Evolutionary conservation across 495 filamentous ascomycete species (phyloP), one percentile per base, ranked within the genome.

Genomic region (Aspergillus sclerotiicarbonarius): DNA sequence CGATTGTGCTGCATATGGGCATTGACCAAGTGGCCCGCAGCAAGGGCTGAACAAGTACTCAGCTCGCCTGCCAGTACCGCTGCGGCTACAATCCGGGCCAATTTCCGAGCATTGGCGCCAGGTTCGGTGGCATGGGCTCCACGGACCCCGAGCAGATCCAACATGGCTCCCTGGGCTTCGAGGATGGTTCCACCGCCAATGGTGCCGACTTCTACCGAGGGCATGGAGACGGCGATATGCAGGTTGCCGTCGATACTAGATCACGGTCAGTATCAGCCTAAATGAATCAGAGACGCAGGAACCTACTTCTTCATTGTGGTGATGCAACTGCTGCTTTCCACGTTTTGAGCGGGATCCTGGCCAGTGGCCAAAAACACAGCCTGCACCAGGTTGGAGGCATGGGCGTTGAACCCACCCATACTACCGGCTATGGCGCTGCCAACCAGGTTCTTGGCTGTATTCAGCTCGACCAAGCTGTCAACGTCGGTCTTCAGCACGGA

Each of bases 291-390:
- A 52, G 29, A 31, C 32, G 48, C 18, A 25, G 25, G 41, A 53
- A 84, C 92, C 83, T 83, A 98, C 95, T 97, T 98, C 72, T 87
- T 91, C 94, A 99, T 99, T 29, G 93, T 87, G 21, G 92, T 97
- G 64, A 99, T 98, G 78, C 95, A 99, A 67, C 96, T 97, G 72
- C 88, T 86, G 70, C 91, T 96, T 80, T 99, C 94, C 0, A 99
- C 91, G 58, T 94, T 92, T 74, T 99, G 95, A 9, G 94, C 94
- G 6, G 94, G 94, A 77, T 99, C 95, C 71, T 99, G 95, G 43
- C 94, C 94, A 8, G 95, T 99, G 16, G 94, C 95, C 51, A 99
- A 74, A 82, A 97, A 99, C 53, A 99, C 84, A 29, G 95, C 95
- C 3, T 94, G 91, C 41, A 99, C 92, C 58, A 99, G 96, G 71